Conservation (phyloP, 2,329 filamentous ascomycete species). For the Sporothrix pseudoabietina region DNA sequence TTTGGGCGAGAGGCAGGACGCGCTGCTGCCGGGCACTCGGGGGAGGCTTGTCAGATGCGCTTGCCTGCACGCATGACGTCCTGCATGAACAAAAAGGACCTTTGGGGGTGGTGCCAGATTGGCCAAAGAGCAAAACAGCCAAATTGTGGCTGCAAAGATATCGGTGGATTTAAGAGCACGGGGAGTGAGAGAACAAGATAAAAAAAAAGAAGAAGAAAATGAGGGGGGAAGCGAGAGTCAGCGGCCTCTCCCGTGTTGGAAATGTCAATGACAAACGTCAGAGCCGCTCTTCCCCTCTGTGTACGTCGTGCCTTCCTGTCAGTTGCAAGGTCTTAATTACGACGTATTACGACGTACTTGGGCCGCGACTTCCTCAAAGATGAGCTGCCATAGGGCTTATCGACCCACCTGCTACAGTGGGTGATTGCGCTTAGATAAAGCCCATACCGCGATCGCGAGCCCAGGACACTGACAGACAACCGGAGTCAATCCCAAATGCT, state of each 20-base stretch:
- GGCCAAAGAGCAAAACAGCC: too few species aligned
- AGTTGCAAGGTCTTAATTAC: not conserved
- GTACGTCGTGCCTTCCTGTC: not conserved
- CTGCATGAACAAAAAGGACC: conserved; percentile 3
- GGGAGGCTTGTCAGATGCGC: conserved; percentile 5
- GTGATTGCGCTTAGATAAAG: conserved; percentile 18
- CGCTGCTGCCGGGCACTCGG: conserved; percentile 7
- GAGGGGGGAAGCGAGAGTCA: not conserved
- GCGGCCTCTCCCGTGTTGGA: not conserved
- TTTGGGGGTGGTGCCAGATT: not conserved
- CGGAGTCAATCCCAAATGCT: not conserved
- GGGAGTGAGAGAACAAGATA: not conserved
- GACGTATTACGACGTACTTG: not conserved
- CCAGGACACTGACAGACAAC: not conserved
- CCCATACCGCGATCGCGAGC: not conserved
- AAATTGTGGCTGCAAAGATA: not conserved
- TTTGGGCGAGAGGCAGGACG: conserved; percentile 15
- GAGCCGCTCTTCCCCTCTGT: not conserved
- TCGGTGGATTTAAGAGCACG: not conserved
- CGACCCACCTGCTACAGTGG: conserved; percentile 1
- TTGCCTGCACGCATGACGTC: conserved; percentile 8
- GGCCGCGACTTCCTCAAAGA: not conserved
- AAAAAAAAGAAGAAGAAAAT: not conserved
- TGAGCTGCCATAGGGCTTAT: not conserved
- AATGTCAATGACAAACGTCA: not conserved